Conservation (phyloP, 345 rosid genomes). For the Arabidopsis arenosa region DNA sequence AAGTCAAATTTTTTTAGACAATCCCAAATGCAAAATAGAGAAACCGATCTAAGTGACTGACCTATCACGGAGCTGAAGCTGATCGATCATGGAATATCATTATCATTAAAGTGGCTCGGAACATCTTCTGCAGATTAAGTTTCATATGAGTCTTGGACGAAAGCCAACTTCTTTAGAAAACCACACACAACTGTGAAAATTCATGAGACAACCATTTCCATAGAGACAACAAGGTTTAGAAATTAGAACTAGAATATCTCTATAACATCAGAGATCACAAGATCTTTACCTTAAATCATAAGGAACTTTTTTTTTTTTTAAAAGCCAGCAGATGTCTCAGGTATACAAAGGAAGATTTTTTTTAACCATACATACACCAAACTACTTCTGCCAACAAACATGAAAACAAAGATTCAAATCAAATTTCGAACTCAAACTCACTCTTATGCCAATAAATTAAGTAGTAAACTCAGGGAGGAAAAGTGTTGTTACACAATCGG, state of each 20-base stretch:
- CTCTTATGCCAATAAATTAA: no score
- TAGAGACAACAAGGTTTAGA: no score
- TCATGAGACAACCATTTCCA: no score
- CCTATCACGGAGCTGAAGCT: slow-evolving; percentile 94
- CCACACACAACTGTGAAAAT: no score
- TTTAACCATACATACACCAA: background rate
- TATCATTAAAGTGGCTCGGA: no score
- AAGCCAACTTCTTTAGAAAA: no score
- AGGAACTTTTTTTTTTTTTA: background rate
- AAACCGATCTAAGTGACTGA: slow-evolving; percentile 34
- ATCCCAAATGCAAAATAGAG: background rate
- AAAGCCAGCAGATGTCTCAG: background rate
- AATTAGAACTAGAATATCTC: background rate
- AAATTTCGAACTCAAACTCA: background rate
- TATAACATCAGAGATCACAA: background rate
- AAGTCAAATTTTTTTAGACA: background rate
- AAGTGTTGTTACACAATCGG: background rate
- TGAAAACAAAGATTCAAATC: background rate
- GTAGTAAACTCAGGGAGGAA: no score
- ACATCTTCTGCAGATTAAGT: no score
- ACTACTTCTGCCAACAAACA: background rate
- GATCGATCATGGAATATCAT: slow-evolving; percentile 67
- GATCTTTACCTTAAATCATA: background rate
- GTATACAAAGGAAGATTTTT: background rate
- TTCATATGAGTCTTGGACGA: no score